Conservation (phyloP, 192 early-diverging fungal species). For the Backusella parvicylindrica region DNA sequence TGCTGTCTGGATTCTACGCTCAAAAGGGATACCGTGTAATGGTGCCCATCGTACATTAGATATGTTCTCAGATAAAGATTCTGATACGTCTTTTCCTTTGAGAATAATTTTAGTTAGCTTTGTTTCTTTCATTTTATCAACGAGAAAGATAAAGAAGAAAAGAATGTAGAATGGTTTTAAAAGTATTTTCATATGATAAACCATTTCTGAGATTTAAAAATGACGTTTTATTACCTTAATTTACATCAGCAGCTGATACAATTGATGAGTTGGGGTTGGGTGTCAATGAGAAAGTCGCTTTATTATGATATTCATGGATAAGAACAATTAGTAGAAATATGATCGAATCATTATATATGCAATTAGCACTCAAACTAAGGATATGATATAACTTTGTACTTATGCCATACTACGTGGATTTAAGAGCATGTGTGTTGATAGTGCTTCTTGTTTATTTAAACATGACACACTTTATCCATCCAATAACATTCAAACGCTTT, state of each 20-base stretch:
- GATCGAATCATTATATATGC: too few relatives aligned
- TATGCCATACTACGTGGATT: too few relatives aligned
- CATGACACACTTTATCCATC: too few relatives aligned
- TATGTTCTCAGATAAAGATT: not conserved
- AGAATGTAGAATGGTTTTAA: not conserved
- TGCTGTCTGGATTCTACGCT: constrained; percentile 63
- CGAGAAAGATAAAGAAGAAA: not conserved
- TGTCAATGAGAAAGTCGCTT: too few relatives aligned
- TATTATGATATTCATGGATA: too few relatives aligned
- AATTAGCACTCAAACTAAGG: too few relatives aligned
- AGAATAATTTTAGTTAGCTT: not conserved
- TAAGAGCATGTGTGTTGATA: too few relatives aligned
- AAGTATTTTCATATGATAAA: not conserved
- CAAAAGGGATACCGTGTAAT: constrained; percentile 45
- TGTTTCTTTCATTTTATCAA: not conserved
- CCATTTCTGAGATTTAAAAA: not conserved
- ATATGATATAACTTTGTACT: too few relatives aligned
- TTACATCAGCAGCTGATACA: not conserved
- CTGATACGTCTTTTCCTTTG: not conserved
- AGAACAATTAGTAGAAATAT: too few relatives aligned
- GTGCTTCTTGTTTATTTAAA: too few relatives aligned
- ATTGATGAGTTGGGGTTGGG: not conserved
- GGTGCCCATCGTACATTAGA: constrained; percentile 10
- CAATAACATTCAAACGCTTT: too few relatives aligned
- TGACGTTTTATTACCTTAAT: not conserved